phyloP scores from a whole-genome alignment of 169 alveolate genomes.

The Eimeria tenella region DNA sequence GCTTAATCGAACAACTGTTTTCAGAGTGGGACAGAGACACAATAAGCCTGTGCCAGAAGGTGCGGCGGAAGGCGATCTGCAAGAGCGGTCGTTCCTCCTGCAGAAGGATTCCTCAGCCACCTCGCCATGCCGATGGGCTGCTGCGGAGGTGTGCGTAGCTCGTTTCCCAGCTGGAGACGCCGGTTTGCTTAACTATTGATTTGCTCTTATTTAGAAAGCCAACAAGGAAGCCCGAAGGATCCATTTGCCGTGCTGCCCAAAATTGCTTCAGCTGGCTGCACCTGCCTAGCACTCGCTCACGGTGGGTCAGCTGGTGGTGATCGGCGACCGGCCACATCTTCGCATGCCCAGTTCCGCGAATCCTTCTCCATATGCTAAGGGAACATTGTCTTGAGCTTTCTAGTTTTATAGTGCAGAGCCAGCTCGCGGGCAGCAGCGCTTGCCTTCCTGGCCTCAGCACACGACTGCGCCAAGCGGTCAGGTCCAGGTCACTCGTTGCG shows the following conservation, averaged over 20 bases:
- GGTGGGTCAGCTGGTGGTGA: conserved; percentile 74
- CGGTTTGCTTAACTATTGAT: background rate
- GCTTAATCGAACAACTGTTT: background rate
- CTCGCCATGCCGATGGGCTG: background rate
- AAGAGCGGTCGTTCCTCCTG: conserved; percentile 61
- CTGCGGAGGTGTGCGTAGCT: background rate
- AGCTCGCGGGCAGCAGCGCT: background rate
- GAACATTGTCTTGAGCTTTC: conserved; percentile 60
- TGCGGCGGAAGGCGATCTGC: conserved; percentile 37
- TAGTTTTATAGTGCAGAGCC: conserved; percentile 46
- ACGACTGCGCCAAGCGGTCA: conserved; percentile 21
- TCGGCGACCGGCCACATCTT: conserved; percentile 51
- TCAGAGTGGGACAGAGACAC: background rate
- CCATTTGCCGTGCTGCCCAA: conserved; percentile 2
- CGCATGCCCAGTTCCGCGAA: background rate
- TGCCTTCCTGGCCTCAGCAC: background rate
- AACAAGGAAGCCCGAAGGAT: background rate
- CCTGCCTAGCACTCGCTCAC: conserved; percentile 1
- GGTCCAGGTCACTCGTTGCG: conserved; percentile 54
- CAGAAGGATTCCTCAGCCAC: conserved; percentile 47
- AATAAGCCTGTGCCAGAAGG: background rate
- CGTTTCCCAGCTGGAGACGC: background rate
- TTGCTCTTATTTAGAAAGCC: background rate
- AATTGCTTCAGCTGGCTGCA: conserved; percentile 64
- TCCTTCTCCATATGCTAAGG: conserved; percentile 1